These are phyloP conservation scores for Neurospora tetrasperma DNA, from an alignment of 495 filamentous ascomycete genomes.

Conservation along the genomic window DNA sequence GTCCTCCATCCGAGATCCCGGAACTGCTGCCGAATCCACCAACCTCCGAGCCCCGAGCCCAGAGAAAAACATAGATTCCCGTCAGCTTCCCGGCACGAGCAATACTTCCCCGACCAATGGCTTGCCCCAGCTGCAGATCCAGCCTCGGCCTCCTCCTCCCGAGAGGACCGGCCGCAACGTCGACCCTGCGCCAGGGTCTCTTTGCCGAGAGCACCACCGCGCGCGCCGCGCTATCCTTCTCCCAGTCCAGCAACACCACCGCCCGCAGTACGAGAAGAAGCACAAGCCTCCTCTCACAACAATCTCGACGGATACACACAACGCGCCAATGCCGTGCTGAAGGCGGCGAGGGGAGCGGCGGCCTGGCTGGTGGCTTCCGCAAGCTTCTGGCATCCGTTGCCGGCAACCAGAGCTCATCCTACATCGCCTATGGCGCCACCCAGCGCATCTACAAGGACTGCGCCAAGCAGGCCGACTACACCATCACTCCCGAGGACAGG, in stretches of 20 bases:
- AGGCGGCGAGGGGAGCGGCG: not conserved
- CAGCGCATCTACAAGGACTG: constrained; percentile 72
- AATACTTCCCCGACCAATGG: constrained; percentile 13
- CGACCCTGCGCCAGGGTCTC: constrained; percentile 4
- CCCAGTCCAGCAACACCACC: not conserved
- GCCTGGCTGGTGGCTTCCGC: not conserved
- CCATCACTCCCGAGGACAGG: constrained; percentile 46
- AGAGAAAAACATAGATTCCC: not conserved
- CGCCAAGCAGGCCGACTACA: constrained; percentile 63
- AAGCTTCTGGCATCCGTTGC: not conserved
- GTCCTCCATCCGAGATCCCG: not conserved
- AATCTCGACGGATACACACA: constrained; percentile 2
- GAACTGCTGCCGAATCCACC: not conserved
- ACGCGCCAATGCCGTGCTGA: constrained; percentile 1
- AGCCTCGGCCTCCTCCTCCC: constrained; percentile 9
- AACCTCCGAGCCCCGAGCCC: constrained; percentile 6
- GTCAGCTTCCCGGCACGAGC: not conserved
- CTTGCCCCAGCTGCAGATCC: constrained; percentile 18
- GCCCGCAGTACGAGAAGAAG: not conserved
- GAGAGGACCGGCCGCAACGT: constrained; percentile 6
- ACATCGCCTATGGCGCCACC: constrained; percentile 46
- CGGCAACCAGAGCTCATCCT: constrained; percentile 8
- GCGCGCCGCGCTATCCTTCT: not conserved
- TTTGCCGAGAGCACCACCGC: not conserved
- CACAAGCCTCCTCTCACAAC: not conserved